Percentiles rank a stretch among this genome's conserved stretches.
Evolutionary conservation across 192 early-diverging fungal genomes (phyloP).

Genomic region (Podila horticola): DNA sequence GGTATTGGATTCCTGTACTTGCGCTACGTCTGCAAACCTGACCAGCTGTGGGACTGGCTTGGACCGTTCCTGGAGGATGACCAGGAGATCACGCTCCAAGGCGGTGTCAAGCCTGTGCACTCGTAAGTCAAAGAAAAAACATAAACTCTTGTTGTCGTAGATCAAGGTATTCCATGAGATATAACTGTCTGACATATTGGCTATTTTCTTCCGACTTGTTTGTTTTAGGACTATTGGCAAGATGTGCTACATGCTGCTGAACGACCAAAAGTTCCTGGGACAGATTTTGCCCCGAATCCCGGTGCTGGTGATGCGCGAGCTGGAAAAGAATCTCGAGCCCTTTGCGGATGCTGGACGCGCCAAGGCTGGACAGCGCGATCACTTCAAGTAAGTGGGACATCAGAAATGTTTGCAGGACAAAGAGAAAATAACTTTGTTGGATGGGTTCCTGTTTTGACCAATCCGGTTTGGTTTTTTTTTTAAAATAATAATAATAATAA

Average conservation of each 20-base stretch:
- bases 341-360: slow-evolving; percentile 49
- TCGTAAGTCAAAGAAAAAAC: slow-evolving; percentile 53
- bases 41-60: slow-evolving; percentile 83
- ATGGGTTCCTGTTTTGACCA: too few species aligned
- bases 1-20: slow-evolving; percentile 85
- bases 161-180: too few species aligned
- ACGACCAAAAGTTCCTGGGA: slow-evolving; percentile 80
- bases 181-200: too few species aligned
- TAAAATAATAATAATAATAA: neutral
- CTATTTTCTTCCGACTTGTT: neutral
- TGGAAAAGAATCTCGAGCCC: slow-evolving; percentile 71
- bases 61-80: slow-evolving; percentile 83
- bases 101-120: slow-evolving; percentile 64
- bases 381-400: slow-evolving; percentile 26
- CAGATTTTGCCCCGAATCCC: slow-evolving; percentile 88
- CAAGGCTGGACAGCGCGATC: slow-evolving; percentile 38
- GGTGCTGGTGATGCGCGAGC: slow-evolving; percentile 78
- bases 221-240: slow-evolving; percentile 76
- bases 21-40: slow-evolving; percentile 82
- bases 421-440: too few species aligned
- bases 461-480: neutral
- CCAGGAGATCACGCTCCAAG: slow-evolving; percentile 72
- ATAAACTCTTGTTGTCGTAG: too few species aligned
- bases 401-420: neutral
- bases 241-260: slow-evolving; percentile 70